These are phyloP conservation scores for Hyaloscypha hepaticicola DNA, from an alignment of 495 filamentous ascomycete genomes.

Conservation along the genomic window DNA sequence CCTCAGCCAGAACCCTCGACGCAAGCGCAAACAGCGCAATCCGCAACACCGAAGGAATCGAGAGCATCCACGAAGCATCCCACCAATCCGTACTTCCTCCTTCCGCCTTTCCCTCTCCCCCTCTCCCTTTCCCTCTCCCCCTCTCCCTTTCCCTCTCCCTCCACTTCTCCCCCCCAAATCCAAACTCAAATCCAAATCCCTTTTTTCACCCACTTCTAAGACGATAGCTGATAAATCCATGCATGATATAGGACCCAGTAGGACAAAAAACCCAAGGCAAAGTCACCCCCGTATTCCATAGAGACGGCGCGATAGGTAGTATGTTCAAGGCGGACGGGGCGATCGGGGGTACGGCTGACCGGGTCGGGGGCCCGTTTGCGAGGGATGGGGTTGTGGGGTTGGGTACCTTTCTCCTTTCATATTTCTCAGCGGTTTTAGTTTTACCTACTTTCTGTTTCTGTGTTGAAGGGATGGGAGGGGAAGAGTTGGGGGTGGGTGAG, in stretches of 20 bases:
- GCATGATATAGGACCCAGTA: background rate
- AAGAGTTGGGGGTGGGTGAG: no score
- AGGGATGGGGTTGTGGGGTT: slow-evolving; percentile 21
- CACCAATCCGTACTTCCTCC: slow-evolving; percentile 1
- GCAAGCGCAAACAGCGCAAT: slow-evolving; percentile 2
- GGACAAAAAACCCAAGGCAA: slow-evolving; percentile 9
- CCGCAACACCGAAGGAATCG: slow-evolving; percentile 5
- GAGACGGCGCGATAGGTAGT: background rate
- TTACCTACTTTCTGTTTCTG: background rate
- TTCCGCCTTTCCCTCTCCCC: background rate
- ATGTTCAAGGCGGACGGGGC: slow-evolving; percentile 10
- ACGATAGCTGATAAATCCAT: no score
- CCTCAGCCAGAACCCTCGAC: slow-evolving; percentile 4
- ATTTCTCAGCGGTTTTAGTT: no score
- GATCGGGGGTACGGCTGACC: slow-evolving; percentile 16
- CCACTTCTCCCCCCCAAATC: background rate
- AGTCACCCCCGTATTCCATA: slow-evolving; percentile 7
- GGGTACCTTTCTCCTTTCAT: background rate
- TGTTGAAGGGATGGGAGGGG: background rate
- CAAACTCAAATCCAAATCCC: background rate
- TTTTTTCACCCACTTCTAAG: no score
- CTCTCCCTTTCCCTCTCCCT: background rate
- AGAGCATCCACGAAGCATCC: slow-evolving; percentile 3
- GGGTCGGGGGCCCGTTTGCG: slow-evolving; percentile 20
- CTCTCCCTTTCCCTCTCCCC: background rate